phyloP scores from a whole-genome alignment of 2,329 filamentous ascomycete species.

The Tolypocladium nubicola region DNA sequence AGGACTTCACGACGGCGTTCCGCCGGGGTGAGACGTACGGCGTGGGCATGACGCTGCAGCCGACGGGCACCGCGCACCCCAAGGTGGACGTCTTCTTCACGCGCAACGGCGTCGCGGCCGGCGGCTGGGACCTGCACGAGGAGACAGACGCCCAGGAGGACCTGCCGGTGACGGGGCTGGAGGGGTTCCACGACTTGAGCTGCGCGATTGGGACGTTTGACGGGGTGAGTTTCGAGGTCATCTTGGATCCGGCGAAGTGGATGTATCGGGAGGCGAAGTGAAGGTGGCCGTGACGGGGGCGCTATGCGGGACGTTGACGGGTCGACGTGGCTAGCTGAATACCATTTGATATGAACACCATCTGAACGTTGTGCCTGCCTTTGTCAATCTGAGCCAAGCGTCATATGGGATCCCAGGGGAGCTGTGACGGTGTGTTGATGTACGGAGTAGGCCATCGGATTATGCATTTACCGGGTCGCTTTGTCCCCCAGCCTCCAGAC shows the following conservation, averaged over 20 bases:
- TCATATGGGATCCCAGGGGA: too few relatives aligned
- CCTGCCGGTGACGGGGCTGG: conserved; percentile 53
- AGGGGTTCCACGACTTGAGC: conserved; percentile 61
- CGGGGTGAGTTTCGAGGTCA: conserved; percentile 55
- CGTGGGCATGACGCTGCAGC: conserved; percentile 55
- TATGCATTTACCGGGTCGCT: background rate
- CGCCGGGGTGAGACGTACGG: conserved; percentile 56
- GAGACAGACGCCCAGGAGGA: conserved; percentile 56
- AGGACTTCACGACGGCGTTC: conserved; percentile 56
- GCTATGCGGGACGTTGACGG: background rate
- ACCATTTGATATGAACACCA: background rate
- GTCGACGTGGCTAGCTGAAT: background rate
- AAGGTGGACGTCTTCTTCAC: conserved; percentile 52
- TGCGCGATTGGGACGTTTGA: conserved; percentile 63
- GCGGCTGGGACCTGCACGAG: conserved; percentile 64
- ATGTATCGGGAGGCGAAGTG: conserved; percentile 25
- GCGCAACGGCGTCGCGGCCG: conserved; percentile 47
- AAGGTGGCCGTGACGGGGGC: background rate
- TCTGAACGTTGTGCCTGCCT: background rate
- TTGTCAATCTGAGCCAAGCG: too few relatives aligned
- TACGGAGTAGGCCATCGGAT: background rate
- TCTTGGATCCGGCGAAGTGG: conserved; percentile 51
- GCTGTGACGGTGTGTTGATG: background rate
- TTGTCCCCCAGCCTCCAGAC: background rate
- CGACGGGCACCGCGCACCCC: conserved; percentile 17